A percentile compares a stretch with the other conserved stretches of the same genome.
These are phyloP conservation scores for Calonectria pauciramosa DNA, from an alignment of 2,329 filamentous ascomycete genomes.

Conservation along the genomic window DNA sequence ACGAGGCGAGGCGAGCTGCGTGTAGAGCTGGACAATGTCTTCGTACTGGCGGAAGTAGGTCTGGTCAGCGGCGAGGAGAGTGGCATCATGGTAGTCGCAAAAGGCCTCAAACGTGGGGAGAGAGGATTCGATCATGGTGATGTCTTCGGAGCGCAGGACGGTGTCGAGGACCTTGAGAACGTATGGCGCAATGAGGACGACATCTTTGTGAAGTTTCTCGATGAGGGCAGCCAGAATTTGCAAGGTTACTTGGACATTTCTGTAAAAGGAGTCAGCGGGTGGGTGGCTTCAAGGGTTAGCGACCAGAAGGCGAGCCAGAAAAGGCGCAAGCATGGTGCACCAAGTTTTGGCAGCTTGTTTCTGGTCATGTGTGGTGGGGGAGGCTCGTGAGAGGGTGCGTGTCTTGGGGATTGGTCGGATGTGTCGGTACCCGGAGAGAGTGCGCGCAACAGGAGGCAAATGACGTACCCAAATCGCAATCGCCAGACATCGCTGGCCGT, in stretches of 20 bases:
- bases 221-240: constrained; percentile 93
- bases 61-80: constrained; percentile 87
- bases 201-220: constrained; percentile 91
- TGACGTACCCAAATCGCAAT: constrained; percentile 82
- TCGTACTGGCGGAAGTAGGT: constrained; percentile 87
- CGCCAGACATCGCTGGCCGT: constrained; percentile 93
- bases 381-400: neutral
- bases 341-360: neutral
- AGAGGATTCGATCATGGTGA: constrained; percentile 93
- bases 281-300: neutral
- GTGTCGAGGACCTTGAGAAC: constrained; percentile 87
- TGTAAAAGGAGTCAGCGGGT: constrained; percentile 52
- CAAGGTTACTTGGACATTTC: constrained; percentile 94
- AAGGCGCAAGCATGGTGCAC: neutral
- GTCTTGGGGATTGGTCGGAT: constrained; percentile 25
- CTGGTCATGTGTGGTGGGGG: constrained; percentile 10
- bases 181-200: constrained; percentile 88
- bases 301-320: neutral
- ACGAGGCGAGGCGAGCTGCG: constrained; percentile 80
- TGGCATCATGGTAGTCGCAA: constrained; percentile 89
- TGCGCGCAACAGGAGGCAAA: constrained; percentile 17
- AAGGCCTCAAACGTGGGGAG: constrained; percentile 89
- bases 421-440: constrained; percentile 27
- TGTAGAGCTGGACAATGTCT: constrained; percentile 84
- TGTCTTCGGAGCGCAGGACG: constrained; percentile 87